A percentile compares a stretch with the other conserved stretches of the same genome.
These are phyloP conservation scores for Claviceps sp. DNA, from an alignment of 2,329 filamentous ascomycete species.

Conservation along the genomic window DNA sequence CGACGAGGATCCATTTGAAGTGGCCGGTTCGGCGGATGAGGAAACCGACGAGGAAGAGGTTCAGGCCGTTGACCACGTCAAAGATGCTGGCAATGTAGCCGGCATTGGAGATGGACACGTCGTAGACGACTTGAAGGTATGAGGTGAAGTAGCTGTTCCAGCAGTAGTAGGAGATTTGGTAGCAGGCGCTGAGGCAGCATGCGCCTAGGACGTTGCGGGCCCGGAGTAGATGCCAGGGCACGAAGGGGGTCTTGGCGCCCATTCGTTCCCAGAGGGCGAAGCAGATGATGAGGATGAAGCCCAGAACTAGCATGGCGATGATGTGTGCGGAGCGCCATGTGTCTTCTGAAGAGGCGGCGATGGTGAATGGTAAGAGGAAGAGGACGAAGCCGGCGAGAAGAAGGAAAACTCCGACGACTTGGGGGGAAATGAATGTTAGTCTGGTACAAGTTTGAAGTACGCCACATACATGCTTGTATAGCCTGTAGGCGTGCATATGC, in stretches of 20 bases:
- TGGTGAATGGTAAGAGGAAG: slow-evolving; percentile 52
- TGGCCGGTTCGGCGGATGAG: slow-evolving; percentile 30
- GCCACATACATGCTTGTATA: too few relatives aligned
- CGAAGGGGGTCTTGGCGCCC: slow-evolving; percentile 42
- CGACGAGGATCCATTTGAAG: slow-evolving; percentile 33
- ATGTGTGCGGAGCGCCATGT: slow-evolving; percentile 41
- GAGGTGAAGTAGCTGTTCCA: slow-evolving; percentile 43
- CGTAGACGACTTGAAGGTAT: slow-evolving; percentile 39
- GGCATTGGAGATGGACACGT: slow-evolving; percentile 26
- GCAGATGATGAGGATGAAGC: slow-evolving; percentile 40
- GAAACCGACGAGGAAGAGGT: slow-evolving; percentile 33
- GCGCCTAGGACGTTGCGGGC: slow-evolving; percentile 39
- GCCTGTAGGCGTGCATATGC: too few relatives aligned
- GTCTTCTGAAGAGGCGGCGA: slow-evolving; percentile 32
- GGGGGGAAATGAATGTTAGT: neutral
- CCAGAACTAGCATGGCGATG: slow-evolving; percentile 47
- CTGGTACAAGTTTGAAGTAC: too few relatives aligned
- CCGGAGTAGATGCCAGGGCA: slow-evolving; percentile 36
- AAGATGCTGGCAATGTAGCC: slow-evolving; percentile 37
- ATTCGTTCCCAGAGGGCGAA: slow-evolving; percentile 45
- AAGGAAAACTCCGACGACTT: slow-evolving; percentile 39
- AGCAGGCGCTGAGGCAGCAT: slow-evolving; percentile 29
- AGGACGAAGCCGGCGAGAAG: slow-evolving; percentile 42
- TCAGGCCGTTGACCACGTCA: slow-evolving; percentile 36
- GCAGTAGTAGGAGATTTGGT: slow-evolving; percentile 36